Evolutionary conservation across 208 protist genomes (phyloP).

Genomic region (Trypanosoma mega): DNA sequence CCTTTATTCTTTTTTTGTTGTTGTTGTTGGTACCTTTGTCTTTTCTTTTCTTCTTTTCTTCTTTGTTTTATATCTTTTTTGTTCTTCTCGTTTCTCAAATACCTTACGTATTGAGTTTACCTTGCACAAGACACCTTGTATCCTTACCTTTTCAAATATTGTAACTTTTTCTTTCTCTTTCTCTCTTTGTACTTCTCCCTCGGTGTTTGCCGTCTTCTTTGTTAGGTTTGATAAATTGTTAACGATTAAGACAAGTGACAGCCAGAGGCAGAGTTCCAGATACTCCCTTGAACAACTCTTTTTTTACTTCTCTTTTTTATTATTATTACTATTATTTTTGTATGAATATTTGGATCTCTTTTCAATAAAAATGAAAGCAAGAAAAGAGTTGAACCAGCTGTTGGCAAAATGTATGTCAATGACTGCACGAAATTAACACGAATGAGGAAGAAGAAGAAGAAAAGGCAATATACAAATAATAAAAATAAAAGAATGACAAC

Average conservation of each 20-base stretch:
- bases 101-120: background rate
- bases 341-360: background rate
- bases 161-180: background rate
- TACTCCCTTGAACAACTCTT: conserved; percentile 2
- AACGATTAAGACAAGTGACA: no score
- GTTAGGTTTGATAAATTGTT: no score
- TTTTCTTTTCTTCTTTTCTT: conserved; percentile 1
- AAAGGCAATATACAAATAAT: conserved; percentile 7
- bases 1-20: background rate
- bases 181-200: background rate
- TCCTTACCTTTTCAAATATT: background rate
- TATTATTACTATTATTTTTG: background rate
- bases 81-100: conserved; percentile 1
- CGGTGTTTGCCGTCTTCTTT: background rate
- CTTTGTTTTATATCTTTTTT: conserved; percentile 7
- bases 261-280: no score
- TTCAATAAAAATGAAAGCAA: no score
- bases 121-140: no score
- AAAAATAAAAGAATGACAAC: background rate
- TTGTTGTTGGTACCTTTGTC: background rate
- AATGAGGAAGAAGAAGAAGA: conserved; percentile 11
- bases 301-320: background rate
- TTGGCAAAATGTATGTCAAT: no score
- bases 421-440: conserved; percentile 7
- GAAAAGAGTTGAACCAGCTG: no score